Base-by-base conservation (phyloP, 2,329 filamentous ascomycete species). In the Talaromyces sp. region DNA sequence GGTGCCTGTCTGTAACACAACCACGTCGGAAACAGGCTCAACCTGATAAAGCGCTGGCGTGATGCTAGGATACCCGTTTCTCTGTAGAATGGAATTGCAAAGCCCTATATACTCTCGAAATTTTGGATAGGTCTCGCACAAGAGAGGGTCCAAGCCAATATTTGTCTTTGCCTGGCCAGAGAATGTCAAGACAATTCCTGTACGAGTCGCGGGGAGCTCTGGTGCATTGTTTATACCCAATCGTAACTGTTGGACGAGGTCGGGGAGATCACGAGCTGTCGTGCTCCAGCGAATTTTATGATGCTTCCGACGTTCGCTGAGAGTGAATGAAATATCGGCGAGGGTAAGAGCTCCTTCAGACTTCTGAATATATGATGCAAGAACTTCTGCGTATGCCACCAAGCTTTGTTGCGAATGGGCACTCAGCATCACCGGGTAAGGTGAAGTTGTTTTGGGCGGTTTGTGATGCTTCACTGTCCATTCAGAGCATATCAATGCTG, bases 1-100 rank as follows among this genome's bases (percentile, higher is more conserved):
- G 0, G 76, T 62, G 47, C 68, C 67, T 6, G 69, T 71, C 18
- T 81, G 79, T 0, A 79, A 66, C 28, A 65, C 57, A 23, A 68
- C 55, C 28, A 61, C 23, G 27, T 63, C 62, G 10, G 53, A n/a
- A 14, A 66, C 16, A 31, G 42, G 23, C 9, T 28, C 53, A 7
- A 2, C 56, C 53, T 51, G n/a, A 31, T 16, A 18, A 14, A n/a
- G 16, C 30, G 16, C 1, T 69, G 12, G 61, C 27, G 75, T 71
- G 9, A 82, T 50, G 5, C 4, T 2, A n/a, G 27, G 14, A 31
- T 30, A 31, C 10, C 50, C 28, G 3, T 30, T 28, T 30, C 14
- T 53, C 50, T n/a, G 50, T 12, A 28, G 18, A 12, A 53, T 28
- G 12, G 12, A 10, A 12, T 53, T 31, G 14, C 50, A 53, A 23